Evolutionary conservation across 768 basidiomycete species (phyloP).

Genomic region (Xerocomellus dryophilus): DNA sequence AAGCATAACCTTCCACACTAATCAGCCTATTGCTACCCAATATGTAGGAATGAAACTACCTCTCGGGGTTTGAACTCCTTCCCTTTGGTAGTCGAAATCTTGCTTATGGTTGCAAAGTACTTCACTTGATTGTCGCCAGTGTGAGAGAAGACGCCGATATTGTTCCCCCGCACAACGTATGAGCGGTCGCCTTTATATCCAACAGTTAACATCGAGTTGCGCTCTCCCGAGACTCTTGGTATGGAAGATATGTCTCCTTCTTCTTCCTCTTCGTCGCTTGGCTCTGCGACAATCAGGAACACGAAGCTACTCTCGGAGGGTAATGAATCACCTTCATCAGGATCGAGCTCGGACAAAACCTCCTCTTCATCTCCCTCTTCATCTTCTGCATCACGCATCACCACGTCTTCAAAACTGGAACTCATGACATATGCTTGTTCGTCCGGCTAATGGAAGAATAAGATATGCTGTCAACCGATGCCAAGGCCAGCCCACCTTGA

Average conservation of each 20-base stretch:
- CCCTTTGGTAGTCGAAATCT: conserved; percentile 75
- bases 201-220: conserved; percentile 86
- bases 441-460: conserved; percentile 50
- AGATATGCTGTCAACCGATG: background rate
- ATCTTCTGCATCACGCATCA: conserved; percentile 76
- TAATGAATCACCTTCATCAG: conserved; percentile 50
- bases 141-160: conserved; percentile 87
- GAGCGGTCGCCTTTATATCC: conserved; percentile 95
- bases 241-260: conserved; percentile 37
- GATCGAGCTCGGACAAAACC: conserved; percentile 64
- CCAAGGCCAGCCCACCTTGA: conserved; percentile 51
- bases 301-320: background rate
- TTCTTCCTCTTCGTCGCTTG: conserved; percentile 39
- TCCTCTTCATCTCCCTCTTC: conserved; percentile 81
- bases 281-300: conserved; percentile 40
- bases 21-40: conserved; percentile 2
- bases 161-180: conserved; percentile 88
- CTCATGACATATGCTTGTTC: conserved; percentile 83
- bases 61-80: conserved; percentile 83
- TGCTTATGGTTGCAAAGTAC: conserved; percentile 84
- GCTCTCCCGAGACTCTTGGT: conserved; percentile 50
- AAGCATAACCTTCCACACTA: conserved; percentile 73
- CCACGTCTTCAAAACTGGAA: conserved; percentile 76
- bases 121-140: conserved; percentile 67
- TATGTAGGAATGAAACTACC: conserved; percentile 42